Base-by-base conservation (phyloP, 1,284 basidiomycete genomes). In the Afroboletus lepidellus region DNA sequence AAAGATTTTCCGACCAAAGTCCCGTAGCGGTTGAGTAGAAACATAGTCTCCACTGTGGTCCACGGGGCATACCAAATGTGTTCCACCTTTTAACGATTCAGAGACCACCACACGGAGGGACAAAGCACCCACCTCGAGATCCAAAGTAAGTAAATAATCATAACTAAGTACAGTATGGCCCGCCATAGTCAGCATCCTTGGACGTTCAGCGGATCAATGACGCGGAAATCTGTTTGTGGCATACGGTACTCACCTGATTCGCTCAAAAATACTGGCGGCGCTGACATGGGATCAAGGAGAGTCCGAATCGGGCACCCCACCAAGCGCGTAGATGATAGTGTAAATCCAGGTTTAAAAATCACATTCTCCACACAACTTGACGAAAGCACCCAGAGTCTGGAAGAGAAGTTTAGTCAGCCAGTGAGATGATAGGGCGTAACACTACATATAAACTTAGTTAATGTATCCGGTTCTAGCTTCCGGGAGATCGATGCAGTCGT, bases 1-100 rank as follows among this genome's bases (percentile, higher is more conserved):
- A 33, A 27, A 16, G 33, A 47, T 23, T 59, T 57, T 15, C 38
- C 54, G 7, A 48, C 21, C 6, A 60, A 30, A 7, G 43, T 41
- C n/a, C 38, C 42, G 12, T 54, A 53, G 15, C 52, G 52, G 32
- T 46, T 54, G 43, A 54, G 41, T 39, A 46, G 34, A 36, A 62
- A 60, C 9, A 47, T 8, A 13, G 44, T 32, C 37, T 60, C 62
- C 21, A 48, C 27, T 4, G 43, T 7, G 16, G 50, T 41, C 59
- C 60, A 53, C 18, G 60, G 57, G 8, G 57, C 38, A 8, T 13
- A n/a, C 59, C 59, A 61, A 18, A 60, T 54, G 44, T 57, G 56
- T 9, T 39, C 24, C 21, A 60, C n/a, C 53, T 55, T 33, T 8
- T 5, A 18, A 32, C 5, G 18, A 24, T 0, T 48, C 20, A 25